These are phyloP conservation scores for Nakazawaea wickerhamii DNA, from an alignment of 805 yeast species.

Conservation along the genomic window DNA sequence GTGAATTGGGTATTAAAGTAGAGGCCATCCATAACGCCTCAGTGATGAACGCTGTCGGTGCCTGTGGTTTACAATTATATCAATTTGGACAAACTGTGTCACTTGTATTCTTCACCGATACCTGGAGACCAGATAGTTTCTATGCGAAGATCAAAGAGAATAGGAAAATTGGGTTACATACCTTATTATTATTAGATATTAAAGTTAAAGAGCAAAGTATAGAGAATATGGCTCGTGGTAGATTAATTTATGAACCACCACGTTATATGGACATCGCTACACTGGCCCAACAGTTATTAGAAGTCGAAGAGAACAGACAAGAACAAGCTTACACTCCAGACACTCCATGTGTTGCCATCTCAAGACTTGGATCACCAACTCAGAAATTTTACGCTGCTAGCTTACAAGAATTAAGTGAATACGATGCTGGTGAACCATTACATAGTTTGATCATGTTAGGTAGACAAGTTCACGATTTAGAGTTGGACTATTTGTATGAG, in stretches of 20 bases:
- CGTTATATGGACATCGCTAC: slow-evolving; percentile 90
- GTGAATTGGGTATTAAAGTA: slow-evolving; percentile 72
- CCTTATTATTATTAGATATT: slow-evolving; percentile 81
- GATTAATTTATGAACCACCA: slow-evolving; percentile 92
- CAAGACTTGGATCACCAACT: slow-evolving; percentile 82
- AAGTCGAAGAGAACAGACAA: slow-evolving; percentile 72
- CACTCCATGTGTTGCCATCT: slow-evolving; percentile 92
- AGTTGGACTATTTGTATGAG: slow-evolving; percentile 75
- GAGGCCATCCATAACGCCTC: slow-evolving; percentile 93
- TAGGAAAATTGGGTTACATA: slow-evolving; percentile 85
- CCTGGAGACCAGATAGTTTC: slow-evolving; percentile 96
- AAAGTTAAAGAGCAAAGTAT: slow-evolving; percentile 96
- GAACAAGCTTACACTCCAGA: slow-evolving; percentile 77
- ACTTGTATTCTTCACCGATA: slow-evolving; percentile 89
- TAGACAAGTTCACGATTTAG: slow-evolving; percentile 90
- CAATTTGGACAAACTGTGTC: slow-evolving; percentile 98
- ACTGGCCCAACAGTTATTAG: slow-evolving; percentile 83
- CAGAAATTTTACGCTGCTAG: slow-evolving; percentile 86
- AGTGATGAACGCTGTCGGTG: slow-evolving; percentile 97
- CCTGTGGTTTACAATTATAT: slow-evolving; percentile 92
- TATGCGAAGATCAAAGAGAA: slow-evolving; percentile 87
- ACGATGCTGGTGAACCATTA: slow-evolving; percentile 91
- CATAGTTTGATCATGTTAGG: slow-evolving; percentile 91
- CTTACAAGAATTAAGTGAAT: slow-evolving; percentile 65
- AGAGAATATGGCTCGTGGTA: slow-evolving; percentile 90